Evolutionary conservation across 352 stramenopile genomes (phyloP), one percentile per base, ranked within the genome.

Genomic region (Globisporangium solare): DNA sequence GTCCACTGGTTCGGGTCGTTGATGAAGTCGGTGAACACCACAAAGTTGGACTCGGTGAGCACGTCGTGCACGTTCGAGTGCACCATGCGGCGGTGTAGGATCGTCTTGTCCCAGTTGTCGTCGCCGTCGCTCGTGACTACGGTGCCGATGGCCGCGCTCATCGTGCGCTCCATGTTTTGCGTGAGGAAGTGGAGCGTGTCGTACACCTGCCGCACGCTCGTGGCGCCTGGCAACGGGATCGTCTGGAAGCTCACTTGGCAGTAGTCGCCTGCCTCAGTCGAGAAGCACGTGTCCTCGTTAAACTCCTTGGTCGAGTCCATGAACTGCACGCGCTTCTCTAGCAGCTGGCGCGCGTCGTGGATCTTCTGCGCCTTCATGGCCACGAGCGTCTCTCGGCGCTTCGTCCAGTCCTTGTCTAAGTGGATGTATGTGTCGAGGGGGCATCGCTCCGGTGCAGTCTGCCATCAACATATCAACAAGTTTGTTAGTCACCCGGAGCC

Each of bases 321-420:
- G 41, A 82, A 80, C 37, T 81, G 74, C 47, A 62, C 70, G 24
- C 77, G 74, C 52, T 75, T 69, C 22, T 68, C 68, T 10, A 85
- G 61, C 42, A 83, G 68, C 40, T 67, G 72, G 43, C 64, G 60
- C 17, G 77, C 74, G 51, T 81, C 58, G 17, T 60, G 70, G 21
- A 88, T 54, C 49, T 85, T 83, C 42, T 75, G 61, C 3, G 60
- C 51, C 22, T 83, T 79, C 51, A 85, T 63, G n/a, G 51, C 54
- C 54, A 75, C 52, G 10, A 88, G 58, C 45, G 68, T 67, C 14
- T 54, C 64, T 7, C 64, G 66, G 0, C 77, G 72, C 32, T 73
- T 55, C 13, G 49, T 14, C 47, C 64, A 68, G 56, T 79, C 70
- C 21, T 57, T 66, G 6, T 63, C 58, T 14, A 88, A 49, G 42